Evolutionary conservation across 306 rosid species (phyloP).

Genomic region (Dalbergia cultrata): DNA sequence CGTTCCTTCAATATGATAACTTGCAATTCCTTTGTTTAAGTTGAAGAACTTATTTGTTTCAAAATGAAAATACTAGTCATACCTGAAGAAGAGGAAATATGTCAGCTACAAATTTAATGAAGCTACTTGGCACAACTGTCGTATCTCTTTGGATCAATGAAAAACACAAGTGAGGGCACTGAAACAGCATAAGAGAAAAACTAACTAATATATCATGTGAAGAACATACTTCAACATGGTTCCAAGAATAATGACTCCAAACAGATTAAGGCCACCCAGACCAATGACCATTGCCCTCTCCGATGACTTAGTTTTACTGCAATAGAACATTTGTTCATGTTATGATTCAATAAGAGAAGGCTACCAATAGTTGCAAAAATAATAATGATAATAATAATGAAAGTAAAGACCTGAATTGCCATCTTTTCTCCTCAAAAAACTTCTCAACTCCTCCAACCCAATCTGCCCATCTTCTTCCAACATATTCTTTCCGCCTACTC

Average conservation of each 20-base stretch:
- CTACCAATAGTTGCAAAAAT: constrained; percentile 19
- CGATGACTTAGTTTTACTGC: constrained; percentile 77
- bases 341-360: constrained; percentile 29
- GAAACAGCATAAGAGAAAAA: constrained; percentile 43
- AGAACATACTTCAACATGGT: constrained; percentile 86
- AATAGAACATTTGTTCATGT: constrained; percentile 40
- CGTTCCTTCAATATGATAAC: constrained; percentile 22
- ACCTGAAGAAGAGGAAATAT: constrained; percentile 99
- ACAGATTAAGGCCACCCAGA: constrained; percentile 93
- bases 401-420: constrained; percentile 83
- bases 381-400: neutral
- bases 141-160: constrained; percentile 66
- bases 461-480: constrained; percentile 94
- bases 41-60: constrained; percentile 30
- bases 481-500: constrained; percentile 86
- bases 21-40: constrained; percentile 24
- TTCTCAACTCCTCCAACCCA: constrained; percentile 88
- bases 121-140: constrained; percentile 74
- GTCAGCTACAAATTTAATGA: constrained; percentile 76
- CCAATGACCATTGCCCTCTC: constrained; percentile 91
- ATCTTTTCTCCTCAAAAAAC: constrained; percentile 80
- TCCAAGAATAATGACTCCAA: constrained; percentile 95
- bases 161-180: constrained; percentile 41
- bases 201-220: constrained; percentile 36
- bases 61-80: constrained; percentile 34